phyloP scores from a whole-genome alignment of 1,284 basidiomycete genomes.

The Cryptococcus hybrid region DNA sequence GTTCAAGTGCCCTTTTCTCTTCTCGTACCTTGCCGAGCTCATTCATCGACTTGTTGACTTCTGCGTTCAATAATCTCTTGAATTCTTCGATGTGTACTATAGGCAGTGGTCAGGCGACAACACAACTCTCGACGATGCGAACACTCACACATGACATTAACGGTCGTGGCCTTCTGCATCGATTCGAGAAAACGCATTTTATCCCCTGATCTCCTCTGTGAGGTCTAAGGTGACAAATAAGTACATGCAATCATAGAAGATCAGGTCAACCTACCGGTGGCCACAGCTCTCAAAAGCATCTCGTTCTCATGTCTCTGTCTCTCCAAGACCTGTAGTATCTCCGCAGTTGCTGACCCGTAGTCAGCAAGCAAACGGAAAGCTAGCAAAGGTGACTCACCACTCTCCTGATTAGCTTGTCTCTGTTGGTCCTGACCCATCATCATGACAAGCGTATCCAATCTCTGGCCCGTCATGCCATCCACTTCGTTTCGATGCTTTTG shows the following conservation, averaged over 20 bases:
- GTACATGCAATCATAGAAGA: background rate
- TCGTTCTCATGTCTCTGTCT: slow-evolving; percentile 69
- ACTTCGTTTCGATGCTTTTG: slow-evolving; percentile 30
- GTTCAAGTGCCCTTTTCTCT: slow-evolving; percentile 69
- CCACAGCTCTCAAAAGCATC: slow-evolving; percentile 61
- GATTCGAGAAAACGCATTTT: slow-evolving; percentile 80
- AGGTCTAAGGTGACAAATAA: slow-evolving; percentile 56
- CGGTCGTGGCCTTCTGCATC: slow-evolving; percentile 82
- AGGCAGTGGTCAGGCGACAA: background rate
- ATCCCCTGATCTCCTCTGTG: slow-evolving; percentile 72
- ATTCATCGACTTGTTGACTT: slow-evolving; percentile 61
- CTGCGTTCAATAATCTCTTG: slow-evolving; percentile 44
- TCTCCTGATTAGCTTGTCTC: slow-evolving; percentile 27
- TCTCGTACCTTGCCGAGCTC: slow-evolving; percentile 70
- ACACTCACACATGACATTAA: slow-evolving; percentile 71
- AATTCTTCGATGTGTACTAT: slow-evolving; percentile 71
- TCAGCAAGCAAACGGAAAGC: background rate
- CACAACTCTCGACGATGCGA: background rate
- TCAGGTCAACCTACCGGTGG: slow-evolving; percentile 55
- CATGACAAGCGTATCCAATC: slow-evolving; percentile 38
- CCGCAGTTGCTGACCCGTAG: slow-evolving; percentile 48
- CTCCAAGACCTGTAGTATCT: slow-evolving; percentile 62
- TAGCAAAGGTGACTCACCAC: slow-evolving; percentile 15
- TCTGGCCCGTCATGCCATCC: slow-evolving; percentile 30
- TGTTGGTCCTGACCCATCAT: slow-evolving; percentile 44